A percentile compares a stretch with the other conserved stretches of the same genome.
Evolutionary conservation across 208 protist species (phyloP).

Genomic region (Acanthamoeba divionensis): DNA sequence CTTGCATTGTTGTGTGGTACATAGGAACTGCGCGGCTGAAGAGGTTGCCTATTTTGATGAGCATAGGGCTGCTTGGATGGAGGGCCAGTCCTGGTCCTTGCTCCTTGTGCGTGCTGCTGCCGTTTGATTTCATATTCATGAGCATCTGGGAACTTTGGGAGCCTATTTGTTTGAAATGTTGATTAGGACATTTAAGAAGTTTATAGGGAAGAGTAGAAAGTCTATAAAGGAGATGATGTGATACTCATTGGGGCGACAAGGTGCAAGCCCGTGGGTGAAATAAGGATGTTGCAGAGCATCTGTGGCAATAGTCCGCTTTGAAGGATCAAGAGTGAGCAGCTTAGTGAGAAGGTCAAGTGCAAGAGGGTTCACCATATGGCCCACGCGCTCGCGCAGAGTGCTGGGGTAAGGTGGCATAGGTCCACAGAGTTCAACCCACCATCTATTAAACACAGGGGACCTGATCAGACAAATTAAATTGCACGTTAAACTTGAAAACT

Average conservation of each 20-base stretch:
- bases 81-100: neutral
- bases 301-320: constrained; percentile 69
- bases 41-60: neutral
- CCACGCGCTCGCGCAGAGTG: neutral
- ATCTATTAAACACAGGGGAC: neutral
- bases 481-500: neutral
- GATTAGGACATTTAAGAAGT: too few relatives aligned
- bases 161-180: too few relatives aligned
- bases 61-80: neutral
- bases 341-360: constrained; percentile 69
- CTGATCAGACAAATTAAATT: neutral
- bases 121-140: constrained; percentile 36
- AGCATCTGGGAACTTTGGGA: neutral
- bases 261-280: constrained; percentile 73
- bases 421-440: neutral
- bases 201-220: neutral
- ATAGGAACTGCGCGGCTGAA: neutral
- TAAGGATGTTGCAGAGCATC: constrained; percentile 77
- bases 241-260: neutral
- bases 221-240: neutral
- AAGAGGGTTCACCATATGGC: neutral
- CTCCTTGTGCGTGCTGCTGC: neutral
- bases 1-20: neutral
- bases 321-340: constrained; percentile 76
- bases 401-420: constrained; percentile 9